Evolutionary conservation across 2,329 filamentous ascomycete species (phyloP), one percentile per base, ranked within the genome.

Genomic region (Thelonectria blattea): DNA sequence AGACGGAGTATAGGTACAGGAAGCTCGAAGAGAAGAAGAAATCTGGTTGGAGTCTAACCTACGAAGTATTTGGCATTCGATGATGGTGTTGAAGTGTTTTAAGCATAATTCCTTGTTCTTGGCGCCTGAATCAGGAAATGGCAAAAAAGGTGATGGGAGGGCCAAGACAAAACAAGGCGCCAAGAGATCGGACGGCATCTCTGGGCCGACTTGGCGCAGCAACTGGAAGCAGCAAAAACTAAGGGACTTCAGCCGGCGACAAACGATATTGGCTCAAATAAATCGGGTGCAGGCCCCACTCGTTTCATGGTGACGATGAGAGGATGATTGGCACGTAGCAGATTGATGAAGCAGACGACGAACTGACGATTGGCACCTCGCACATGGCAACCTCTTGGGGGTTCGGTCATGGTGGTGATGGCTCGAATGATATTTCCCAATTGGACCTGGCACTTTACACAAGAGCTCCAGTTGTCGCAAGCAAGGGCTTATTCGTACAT

Each of bases 151-250:
- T 37, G 34, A 15, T 2, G 34, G 34, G 8, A 7, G 2, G 8
- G 27, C 27, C 27, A 30, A 30, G 27, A 30, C n/a, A 30, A 30
- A 30, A 30, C 27, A 30, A 30, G 27, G 8, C 27, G 27, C 27
- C 41, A 43, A 39, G 11, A 41, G 68, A 70, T 70, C 67, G 60
- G 57, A 67, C 67, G 68, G 68, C 68, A 70, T 54, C 17, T 57
- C 50, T 60, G 58, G 58, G 62, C 68, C 68, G 68, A 52, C 68
- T 70, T 70, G 68, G 68, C 68, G 53, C 10, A 4, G 11, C 42
- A 45, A 20, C 14, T n/a, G 22, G 22, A 6, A 24, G 22, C 3
- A 24, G 8, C 39, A 42, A 9, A 32, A 11, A n/a, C 22, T 14
- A 37, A 37, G 34, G 34, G 34, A 37, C 34, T 37, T 37, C 34